phyloP scores from a whole-genome alignment of 768 basidiomycete species.

The Tulasnella sp. region DNA sequence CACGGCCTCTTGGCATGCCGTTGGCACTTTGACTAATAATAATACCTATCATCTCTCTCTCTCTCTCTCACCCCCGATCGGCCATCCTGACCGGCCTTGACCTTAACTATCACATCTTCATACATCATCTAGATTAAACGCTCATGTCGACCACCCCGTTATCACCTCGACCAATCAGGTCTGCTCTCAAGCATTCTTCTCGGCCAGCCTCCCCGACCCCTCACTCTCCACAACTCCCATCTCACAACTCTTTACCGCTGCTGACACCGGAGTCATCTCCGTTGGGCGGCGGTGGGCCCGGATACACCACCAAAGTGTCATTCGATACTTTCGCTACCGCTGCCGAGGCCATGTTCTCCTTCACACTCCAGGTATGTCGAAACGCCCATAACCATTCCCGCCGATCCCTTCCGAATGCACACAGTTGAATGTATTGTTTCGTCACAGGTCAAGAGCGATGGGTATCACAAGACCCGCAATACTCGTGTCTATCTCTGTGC shows the following conservation, averaged over 20 bases:
- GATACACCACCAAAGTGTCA: slow-evolving; percentile 56
- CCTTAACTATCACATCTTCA: too few relatives aligned
- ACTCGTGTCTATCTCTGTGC: slow-evolving; percentile 89
- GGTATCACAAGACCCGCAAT: slow-evolving; percentile 60
- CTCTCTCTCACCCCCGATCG: too few relatives aligned
- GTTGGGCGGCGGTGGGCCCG: background rate
- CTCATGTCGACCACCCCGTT: background rate
- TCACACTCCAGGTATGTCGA: slow-evolving; percentile 45
- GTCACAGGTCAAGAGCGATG: slow-evolving; percentile 58
- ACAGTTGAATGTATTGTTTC: background rate
- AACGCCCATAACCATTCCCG: background rate
- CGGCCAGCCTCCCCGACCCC: slow-evolving; percentile 2
- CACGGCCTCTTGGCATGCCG: too few relatives aligned
- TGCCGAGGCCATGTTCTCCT: slow-evolving; percentile 71
- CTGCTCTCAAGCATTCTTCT: slow-evolving; percentile 39
- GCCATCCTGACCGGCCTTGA: too few relatives aligned
- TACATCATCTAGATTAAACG: too few relatives aligned
- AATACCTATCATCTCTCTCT: too few relatives aligned
- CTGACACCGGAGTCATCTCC: slow-evolving; percentile 6
- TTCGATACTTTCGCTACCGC: slow-evolving; percentile 58
- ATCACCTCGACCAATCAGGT: slow-evolving; percentile 32
- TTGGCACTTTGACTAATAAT: too few relatives aligned
- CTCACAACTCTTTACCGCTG: background rate
- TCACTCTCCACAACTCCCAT: too few relatives aligned
- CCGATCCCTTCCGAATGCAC: background rate